Conservation (phyloP, 2,329 filamentous ascomycete genomes). For the Domatiomyces catenatus region DNA sequence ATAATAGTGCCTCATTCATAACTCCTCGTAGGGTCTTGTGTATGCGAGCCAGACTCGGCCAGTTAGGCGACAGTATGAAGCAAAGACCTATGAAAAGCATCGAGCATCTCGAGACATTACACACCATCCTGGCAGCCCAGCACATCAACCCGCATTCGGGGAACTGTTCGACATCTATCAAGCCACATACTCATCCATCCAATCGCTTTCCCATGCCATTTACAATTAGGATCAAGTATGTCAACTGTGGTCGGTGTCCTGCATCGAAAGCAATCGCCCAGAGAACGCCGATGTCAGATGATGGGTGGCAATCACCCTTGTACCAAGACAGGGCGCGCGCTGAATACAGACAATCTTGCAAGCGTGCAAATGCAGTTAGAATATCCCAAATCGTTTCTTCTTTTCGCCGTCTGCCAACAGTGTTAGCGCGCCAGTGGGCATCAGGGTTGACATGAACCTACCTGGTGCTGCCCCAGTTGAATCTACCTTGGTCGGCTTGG, state of each 20-base stretch:
- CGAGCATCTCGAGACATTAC: not conserved
- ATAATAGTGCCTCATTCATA: too few relatives aligned
- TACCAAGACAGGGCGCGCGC: not conserved
- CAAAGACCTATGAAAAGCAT: not conserved
- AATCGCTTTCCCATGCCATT: not conserved
- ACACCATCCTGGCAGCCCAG: not conserved
- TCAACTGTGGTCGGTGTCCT: not conserved
- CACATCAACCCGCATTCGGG: not conserved
- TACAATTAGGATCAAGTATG: not conserved
- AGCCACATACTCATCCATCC: not conserved
- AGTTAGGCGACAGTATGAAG: not conserved
- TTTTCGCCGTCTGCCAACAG: slow-evolving; percentile 15
- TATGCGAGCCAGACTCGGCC: not conserved
- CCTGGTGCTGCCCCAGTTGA: slow-evolving; percentile 10
- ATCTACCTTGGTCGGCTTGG: slow-evolving; percentile 8
- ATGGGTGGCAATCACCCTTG: not conserved
- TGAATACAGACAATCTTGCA: not conserved
- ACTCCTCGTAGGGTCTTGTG: not conserved
- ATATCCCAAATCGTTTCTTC: slow-evolving; percentile 20
- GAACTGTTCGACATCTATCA: not conserved
- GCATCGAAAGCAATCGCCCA: not conserved
- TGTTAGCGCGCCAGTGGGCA: not conserved
- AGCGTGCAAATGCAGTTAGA: slow-evolving; percentile 4
- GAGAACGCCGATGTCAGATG: not conserved
- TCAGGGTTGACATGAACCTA: slow-evolving; percentile 3